phyloP scores from a whole-genome alignment of 352 stramenopile genomes.

The Lagenidium giganteum region DNA sequence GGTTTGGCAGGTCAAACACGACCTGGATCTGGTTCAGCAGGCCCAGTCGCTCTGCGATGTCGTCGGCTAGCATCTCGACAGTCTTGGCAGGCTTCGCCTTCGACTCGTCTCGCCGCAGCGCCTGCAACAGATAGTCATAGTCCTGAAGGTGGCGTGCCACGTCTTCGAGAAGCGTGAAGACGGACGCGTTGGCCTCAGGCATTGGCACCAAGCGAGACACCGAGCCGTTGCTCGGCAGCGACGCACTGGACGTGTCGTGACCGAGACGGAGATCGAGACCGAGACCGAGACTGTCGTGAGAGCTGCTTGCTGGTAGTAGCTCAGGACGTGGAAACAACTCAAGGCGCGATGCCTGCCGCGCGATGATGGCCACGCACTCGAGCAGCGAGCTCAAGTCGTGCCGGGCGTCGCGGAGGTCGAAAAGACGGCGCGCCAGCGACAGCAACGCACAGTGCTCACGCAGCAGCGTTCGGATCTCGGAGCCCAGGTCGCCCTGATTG shows the following conservation, averaged over 20 bases:
- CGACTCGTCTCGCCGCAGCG: neutral
- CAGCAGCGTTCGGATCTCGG: conserved; percentile 46
- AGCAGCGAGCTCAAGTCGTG: conserved; percentile 46
- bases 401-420: conserved; percentile 42
- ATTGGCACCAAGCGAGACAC: too few species aligned
- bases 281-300: neutral
- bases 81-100: conserved; percentile 1
- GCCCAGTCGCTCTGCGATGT: conserved; percentile 30
- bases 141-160: conserved; percentile 55
- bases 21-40: conserved; percentile 23
- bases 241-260: neutral
- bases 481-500: conserved; percentile 21
- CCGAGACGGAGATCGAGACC: neutral
- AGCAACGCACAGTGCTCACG: conserved; percentile 51
- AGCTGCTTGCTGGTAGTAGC: too few species aligned
- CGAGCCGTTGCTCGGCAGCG: conserved; percentile 13
- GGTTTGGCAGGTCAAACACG: conserved; percentile 24
- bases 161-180: conserved; percentile 44
- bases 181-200: conserved; percentile 11
- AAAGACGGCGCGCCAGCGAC: conserved; percentile 36
- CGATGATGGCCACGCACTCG: conserved; percentile 47
- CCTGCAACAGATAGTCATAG: conserved; percentile 24
- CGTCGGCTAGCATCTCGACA: conserved; percentile 26
- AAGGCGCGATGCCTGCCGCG: conserved; percentile 23
- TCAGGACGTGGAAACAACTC: too few species aligned